Evolutionary conservation across 805 yeast genomes (phyloP).

Genomic region (Candida anglica): DNA sequence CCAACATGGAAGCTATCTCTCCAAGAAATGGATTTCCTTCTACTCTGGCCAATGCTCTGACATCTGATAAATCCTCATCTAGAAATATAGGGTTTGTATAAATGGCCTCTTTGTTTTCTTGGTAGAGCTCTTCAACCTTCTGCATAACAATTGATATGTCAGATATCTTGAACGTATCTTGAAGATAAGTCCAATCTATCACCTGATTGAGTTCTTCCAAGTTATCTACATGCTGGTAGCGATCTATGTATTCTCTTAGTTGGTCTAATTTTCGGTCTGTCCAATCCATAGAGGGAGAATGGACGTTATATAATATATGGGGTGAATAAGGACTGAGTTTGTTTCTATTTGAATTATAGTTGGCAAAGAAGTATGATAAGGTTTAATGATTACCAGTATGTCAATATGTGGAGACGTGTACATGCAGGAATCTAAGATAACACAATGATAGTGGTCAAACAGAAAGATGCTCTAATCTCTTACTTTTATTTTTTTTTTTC

Average conservation of each 20-base stretch:
- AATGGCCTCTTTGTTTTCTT: constrained; percentile 6
- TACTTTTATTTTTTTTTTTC: too few species aligned
- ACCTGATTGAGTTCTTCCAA: constrained; percentile 10
- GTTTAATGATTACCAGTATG: too few species aligned
- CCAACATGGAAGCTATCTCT: constrained; percentile 10
- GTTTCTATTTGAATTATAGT: too few species aligned
- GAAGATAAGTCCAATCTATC: constrained; percentile 16
- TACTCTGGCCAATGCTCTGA: constrained; percentile 5
- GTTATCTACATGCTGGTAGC: constrained; percentile 3
- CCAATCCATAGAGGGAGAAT: background rate
- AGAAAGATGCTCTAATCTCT: too few species aligned
- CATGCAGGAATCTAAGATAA: too few species aligned
- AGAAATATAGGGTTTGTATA: constrained; percentile 4
- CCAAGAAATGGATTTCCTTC: constrained; percentile 5
- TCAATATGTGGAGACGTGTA: too few species aligned
- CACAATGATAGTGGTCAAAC: too few species aligned
- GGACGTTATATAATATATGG: too few species aligned
- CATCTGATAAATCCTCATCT: constrained; percentile 3
- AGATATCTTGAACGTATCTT: constrained; percentile 8
- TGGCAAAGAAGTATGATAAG: too few species aligned
- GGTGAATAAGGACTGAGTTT: too few species aligned
- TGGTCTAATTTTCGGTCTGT: background rate
- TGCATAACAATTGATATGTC: constrained; percentile 14
- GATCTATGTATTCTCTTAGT: background rate
- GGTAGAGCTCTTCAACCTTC: constrained; percentile 20